Conservation (phyloP, 331 rosid genomes). For the Cydonia oblonga region DNA sequence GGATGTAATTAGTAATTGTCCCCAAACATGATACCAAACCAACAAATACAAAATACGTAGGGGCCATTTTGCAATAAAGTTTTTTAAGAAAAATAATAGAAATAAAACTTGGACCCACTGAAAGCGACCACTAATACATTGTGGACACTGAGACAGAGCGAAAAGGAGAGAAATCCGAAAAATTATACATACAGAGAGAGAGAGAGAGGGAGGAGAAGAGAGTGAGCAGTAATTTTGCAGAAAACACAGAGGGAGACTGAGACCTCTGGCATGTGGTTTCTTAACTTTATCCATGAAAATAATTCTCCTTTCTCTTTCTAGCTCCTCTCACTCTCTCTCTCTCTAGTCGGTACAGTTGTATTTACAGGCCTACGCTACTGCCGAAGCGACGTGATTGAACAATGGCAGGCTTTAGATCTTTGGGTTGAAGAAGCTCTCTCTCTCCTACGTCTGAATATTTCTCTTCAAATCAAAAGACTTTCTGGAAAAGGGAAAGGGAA, state of each 20-base stretch:
- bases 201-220: slow-evolving; percentile 8
- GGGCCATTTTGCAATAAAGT: not conserved
- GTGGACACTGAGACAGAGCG: slow-evolving; percentile 8
- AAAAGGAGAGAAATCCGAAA: not conserved
- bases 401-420: slow-evolving; percentile 3
- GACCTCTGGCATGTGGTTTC: slow-evolving; percentile 51
- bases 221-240: slow-evolving; percentile 54
- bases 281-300: slow-evolving; percentile 88
- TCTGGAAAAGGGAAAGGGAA: not conserved
- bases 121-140: slow-evolving; percentile 55
- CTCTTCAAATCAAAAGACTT: not conserved
- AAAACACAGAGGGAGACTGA: slow-evolving; percentile 44
- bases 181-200: not conserved
- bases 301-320: slow-evolving; percentile 21
- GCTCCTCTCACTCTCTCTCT: slow-evolving; percentile 2
- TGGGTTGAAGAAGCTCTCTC: not conserved
- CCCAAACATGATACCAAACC: not conserved
- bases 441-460: not conserved
- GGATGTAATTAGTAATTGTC: not conserved
- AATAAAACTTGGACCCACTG: slow-evolving; percentile 13
- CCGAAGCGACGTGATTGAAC: slow-evolving; percentile 84
- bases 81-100: not conserved
- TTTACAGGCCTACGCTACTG: slow-evolving; percentile 16
- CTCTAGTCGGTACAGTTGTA: slow-evolving; percentile 30
- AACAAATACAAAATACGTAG: not conserved